Percentiles rank a stretch among this genome's conserved stretches.
Evolutionary conservation across 2,329 filamentous ascomycete genomes (phyloP).

Genomic region (Aspergillus alliaceus): DNA sequence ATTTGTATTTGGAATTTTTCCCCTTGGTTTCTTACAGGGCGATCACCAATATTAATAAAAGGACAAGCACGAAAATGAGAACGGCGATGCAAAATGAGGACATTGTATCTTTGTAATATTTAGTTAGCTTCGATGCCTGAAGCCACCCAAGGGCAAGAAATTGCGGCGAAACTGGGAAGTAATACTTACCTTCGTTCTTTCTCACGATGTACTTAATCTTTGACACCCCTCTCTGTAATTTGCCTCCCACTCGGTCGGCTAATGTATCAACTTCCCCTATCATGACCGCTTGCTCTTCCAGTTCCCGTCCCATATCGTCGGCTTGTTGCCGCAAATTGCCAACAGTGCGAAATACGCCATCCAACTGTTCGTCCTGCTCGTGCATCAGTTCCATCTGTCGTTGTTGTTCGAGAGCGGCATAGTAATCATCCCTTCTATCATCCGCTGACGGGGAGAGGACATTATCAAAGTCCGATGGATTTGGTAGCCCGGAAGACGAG

Average conservation of each 20-base stretch:
- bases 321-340: constrained; percentile 88
- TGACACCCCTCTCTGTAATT: constrained; percentile 81
- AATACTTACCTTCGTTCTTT: constrained; percentile 78
- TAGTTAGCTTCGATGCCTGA: not conserved
- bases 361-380: constrained; percentile 90
- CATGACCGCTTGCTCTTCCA: constrained; percentile 92
- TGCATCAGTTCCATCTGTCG: constrained; percentile 89
- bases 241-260: constrained; percentile 82
- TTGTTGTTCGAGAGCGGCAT: constrained; percentile 84
- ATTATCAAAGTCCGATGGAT: constrained; percentile 57
- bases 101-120: constrained; percentile 53
- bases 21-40: constrained; percentile 51
- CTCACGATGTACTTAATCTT: constrained; percentile 82
- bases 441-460: constrained; percentile 39
- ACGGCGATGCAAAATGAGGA: constrained; percentile 90
- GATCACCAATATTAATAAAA: constrained; percentile 78
- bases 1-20: constrained; percentile 13
- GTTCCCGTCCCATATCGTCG: constrained; percentile 90
- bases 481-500: constrained; percentile 51
- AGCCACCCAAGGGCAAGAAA: not conserved
- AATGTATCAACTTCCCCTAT: constrained; percentile 80
- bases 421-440: constrained; percentile 60
- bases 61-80: constrained; percentile 82
- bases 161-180: not conserved
- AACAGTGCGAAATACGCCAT: constrained; percentile 90